Conservation (phyloP, 306 rosid species). For the Quercus alba region DNA sequence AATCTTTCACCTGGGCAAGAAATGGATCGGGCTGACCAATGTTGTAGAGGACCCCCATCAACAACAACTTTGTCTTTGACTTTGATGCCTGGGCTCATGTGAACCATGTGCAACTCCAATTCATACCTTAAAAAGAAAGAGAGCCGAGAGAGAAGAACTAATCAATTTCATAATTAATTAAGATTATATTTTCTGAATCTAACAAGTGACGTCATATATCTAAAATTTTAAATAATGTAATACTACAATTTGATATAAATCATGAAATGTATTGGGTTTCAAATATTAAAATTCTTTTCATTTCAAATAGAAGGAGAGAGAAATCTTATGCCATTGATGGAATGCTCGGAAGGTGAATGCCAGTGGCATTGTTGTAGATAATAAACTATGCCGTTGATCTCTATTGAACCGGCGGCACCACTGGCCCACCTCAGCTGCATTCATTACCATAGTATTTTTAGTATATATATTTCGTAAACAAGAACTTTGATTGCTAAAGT, state of each 20-base stretch:
- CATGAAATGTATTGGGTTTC: too few relatives aligned
- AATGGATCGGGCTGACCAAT: conserved; percentile 26
- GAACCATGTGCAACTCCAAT: conserved; percentile 43
- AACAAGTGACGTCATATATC: neutral
- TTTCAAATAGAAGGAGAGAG: neutral
- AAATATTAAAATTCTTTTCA: too few relatives aligned
- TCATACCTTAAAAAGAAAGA: conserved; percentile 15
- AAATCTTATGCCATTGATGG: conserved; percentile 32
- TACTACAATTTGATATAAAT: too few relatives aligned
- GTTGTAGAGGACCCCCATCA: conserved; percentile 13
- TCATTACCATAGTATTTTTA: neutral
- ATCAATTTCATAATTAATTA: neutral
- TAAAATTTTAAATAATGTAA: too few relatives aligned
- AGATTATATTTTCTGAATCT: neutral
- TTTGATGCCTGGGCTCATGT: neutral
- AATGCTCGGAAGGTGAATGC: conserved; percentile 44
- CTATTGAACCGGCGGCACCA: conserved; percentile 35
- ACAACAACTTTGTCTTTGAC: conserved; percentile 20
- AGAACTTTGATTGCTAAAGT: too few relatives aligned
- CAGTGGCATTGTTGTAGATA: conserved; percentile 31
- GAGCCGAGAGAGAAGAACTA: too few relatives aligned
- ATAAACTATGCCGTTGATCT: conserved; percentile 19
- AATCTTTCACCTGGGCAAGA: conserved; percentile 25
- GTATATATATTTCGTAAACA: too few relatives aligned
- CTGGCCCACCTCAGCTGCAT: conserved; percentile 31